phyloP scores from a whole-genome alignment of 148 eudicot species.

The Talinum fruticosum region DNA sequence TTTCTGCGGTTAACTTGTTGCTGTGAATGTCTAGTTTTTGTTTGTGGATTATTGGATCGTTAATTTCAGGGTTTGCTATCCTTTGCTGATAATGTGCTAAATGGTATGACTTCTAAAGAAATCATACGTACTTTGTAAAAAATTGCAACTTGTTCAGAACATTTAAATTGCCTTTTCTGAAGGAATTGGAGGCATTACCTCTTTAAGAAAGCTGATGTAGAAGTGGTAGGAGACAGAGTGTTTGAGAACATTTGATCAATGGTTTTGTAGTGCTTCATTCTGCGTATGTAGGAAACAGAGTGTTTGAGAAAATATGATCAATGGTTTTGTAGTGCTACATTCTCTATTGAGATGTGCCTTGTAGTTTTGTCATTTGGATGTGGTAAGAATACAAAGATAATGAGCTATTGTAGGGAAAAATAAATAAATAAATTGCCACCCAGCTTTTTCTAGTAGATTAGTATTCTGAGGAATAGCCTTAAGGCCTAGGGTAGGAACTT shows the following conservation, averaged over 20 bases:
- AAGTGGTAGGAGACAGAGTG: not conserved
- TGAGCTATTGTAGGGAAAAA: not conserved
- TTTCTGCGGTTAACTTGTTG: not conserved
- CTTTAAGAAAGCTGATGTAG: not conserved
- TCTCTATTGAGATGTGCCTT: too few relatives aligned
- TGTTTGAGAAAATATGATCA: not conserved
- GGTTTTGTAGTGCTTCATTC: not conserved
- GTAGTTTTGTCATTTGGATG: not conserved
- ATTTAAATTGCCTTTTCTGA: not conserved
- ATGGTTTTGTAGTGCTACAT: not conserved
- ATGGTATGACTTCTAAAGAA: not conserved
- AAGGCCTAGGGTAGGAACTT: too few relatives aligned
- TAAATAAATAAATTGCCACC: too few relatives aligned
- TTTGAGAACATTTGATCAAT: not conserved
- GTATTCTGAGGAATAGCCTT: not conserved
- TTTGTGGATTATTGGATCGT: not conserved
- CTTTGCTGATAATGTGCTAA: not conserved
- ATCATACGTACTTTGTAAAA: not conserved
- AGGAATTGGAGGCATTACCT: not conserved
- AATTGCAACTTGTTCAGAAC: not conserved
- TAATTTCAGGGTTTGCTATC: not conserved
- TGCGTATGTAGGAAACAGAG: not conserved
- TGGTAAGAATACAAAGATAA: not conserved
- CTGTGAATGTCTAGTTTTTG: not conserved
- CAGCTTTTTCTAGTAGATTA: not conserved